phyloP scores from a whole-genome alignment of 169 alveolate species.

The Cryptosporidium viatorum region DNA sequence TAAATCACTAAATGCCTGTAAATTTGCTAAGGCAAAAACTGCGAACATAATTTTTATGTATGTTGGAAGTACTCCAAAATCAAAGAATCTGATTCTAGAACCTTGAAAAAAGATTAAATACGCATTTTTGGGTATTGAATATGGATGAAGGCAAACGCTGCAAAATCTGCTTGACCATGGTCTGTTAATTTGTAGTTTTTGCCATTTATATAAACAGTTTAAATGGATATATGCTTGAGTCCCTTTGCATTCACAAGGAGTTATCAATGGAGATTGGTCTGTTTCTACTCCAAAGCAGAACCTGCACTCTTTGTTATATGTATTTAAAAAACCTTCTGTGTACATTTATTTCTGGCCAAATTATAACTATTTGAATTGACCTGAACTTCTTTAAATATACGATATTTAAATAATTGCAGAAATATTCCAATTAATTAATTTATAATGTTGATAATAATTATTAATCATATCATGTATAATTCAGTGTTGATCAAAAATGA shows the following conservation, averaged over 20 bases:
- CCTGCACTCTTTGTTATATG: constrained; percentile 37
- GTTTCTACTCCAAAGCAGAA: constrained; percentile 71
- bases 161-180: constrained; percentile 60
- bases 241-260: constrained; percentile 89
- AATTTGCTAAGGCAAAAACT: neutral
- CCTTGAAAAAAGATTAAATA: neutral
- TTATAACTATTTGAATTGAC: neutral
- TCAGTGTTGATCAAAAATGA: neutral
- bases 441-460: too few species aligned
- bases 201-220: constrained; percentile 87
- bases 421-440: neutral
- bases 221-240: constrained; percentile 86
- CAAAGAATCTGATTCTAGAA: neutral
- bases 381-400: too few species aligned
- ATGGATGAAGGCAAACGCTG: constrained; percentile 36
- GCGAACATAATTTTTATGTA: neutral
- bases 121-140: neutral
- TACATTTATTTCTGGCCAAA: neutral
- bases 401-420: neutral
- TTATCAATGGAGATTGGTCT: constrained; percentile 81
- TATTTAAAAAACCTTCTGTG: neutral
- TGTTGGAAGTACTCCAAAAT: neutral
- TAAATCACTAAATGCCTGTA: neutral
- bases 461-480: neutral
- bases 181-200: constrained; percentile 25